Evolutionary conservation across 805 yeast species (phyloP).

Genomic region (Metschnikowia arizonensis): DNA sequence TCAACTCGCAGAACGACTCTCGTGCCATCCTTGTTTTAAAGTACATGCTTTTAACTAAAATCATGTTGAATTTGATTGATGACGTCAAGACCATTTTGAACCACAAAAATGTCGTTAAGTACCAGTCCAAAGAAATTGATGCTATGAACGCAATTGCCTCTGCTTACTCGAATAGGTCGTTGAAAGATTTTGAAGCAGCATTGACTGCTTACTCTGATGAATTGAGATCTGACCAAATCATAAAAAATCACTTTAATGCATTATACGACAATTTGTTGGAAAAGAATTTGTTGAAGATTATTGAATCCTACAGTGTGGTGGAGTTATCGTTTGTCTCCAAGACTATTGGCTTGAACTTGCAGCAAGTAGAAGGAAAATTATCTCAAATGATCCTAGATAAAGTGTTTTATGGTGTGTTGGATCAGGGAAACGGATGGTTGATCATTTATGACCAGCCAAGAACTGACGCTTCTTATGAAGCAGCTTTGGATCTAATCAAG

Average conservation of each 20-base stretch:
- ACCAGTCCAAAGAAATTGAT: constrained; percentile 80
- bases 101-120: constrained; percentile 65
- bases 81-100: constrained; percentile 77
- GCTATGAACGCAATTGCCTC: constrained; percentile 93
- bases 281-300: constrained; percentile 88
- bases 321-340: constrained; percentile 86
- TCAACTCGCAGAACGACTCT: constrained; percentile 59
- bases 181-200: constrained; percentile 87
- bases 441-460: constrained; percentile 85
- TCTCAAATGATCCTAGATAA: constrained; percentile 96
- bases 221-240: constrained; percentile 79
- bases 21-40: constrained; percentile 74
- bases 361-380: constrained; percentile 89
- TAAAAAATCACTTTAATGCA: constrained; percentile 87
- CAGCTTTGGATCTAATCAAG: constrained; percentile 80
- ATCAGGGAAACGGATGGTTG: constrained; percentile 98
- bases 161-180: constrained; percentile 85
- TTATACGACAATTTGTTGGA: constrained; percentile 89
- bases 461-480: constrained; percentile 82
- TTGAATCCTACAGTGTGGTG: constrained; percentile 95
- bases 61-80: constrained; percentile 83
- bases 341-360: constrained; percentile 79
- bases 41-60: constrained; percentile 88
- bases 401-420: constrained; percentile 92
- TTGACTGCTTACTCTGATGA: constrained; percentile 66